Percentiles rank a stretch among this genome's conserved stretches.
These are phyloP conservation scores for Phytomonas francai DNA, from an alignment of 208 protist species.

Conservation along the genomic window DNA sequence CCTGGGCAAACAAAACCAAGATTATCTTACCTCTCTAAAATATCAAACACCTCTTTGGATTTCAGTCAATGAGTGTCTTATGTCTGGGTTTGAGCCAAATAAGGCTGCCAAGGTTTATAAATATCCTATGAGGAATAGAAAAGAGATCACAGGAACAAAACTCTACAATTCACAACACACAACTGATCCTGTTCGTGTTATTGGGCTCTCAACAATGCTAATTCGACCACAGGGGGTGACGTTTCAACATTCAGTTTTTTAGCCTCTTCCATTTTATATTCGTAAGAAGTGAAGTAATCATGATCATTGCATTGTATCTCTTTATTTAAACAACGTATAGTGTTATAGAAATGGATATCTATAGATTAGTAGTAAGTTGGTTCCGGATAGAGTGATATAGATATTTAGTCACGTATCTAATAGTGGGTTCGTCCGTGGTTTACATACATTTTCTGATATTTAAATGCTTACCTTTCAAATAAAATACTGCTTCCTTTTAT, in stretches of 20 bases:
- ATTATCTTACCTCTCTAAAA: constrained; percentile 52
- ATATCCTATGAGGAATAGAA: constrained; percentile 17
- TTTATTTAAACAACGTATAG: not conserved
- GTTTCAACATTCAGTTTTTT: constrained; percentile 20
- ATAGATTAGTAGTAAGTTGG: not conserved
- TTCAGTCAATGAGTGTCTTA: constrained; percentile 83
- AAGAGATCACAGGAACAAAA: constrained; percentile 15
- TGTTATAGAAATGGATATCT: not conserved
- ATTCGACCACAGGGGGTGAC: constrained; percentile 65
- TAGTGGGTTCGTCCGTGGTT: not conserved
- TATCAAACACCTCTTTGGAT: constrained; percentile 71
- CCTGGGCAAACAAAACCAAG: constrained; percentile 74
- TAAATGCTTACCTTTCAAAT: constrained; percentile 13
- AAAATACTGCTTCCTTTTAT: constrained; percentile 7
- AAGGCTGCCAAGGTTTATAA: constrained; percentile 18
- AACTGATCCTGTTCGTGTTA: constrained; percentile 79
- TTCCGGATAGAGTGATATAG: not conserved
- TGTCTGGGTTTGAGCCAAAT: constrained; percentile 77
- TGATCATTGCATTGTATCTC: constrained; percentile 2
- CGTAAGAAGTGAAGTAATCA: not conserved
- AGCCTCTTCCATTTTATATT: not conserved
- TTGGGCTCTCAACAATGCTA: constrained; percentile 69
- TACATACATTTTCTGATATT: constrained; percentile 5
- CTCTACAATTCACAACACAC: constrained; percentile 88
- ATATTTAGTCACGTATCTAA: not conserved